These are phyloP conservation scores for Sporisorium reilianum DNA, from an alignment of 1,284 basidiomycete genomes.

Conservation along the genomic window DNA sequence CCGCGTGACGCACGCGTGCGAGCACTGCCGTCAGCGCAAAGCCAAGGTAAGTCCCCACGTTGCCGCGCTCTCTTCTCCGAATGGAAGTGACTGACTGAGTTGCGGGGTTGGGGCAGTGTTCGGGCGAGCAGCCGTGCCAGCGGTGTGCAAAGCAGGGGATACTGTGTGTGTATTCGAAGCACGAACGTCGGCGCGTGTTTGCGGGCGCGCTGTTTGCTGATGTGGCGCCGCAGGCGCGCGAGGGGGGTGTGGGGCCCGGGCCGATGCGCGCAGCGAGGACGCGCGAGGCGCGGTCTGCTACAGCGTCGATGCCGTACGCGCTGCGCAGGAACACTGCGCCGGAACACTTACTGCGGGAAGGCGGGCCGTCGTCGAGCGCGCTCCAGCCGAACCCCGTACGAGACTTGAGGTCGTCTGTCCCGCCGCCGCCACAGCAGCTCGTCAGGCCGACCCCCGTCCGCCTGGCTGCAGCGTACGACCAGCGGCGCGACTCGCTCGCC, in stretches of 20 bases:
- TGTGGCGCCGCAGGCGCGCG: neutral
- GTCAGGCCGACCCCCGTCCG: too few species aligned
- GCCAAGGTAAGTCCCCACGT: constrained; percentile 47
- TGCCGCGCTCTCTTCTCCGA: too few species aligned
- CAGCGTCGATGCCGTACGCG: constrained; percentile 18
- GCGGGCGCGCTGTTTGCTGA: too few species aligned
- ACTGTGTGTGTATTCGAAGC: constrained; percentile 31
- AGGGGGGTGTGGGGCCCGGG: constrained; percentile 15
- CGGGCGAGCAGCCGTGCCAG: constrained; percentile 39
- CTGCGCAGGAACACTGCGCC: constrained; percentile 15
- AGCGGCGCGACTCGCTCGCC: too few species aligned
- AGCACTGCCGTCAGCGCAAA: constrained; percentile 41
- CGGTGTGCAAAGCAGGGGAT: constrained; percentile 38
- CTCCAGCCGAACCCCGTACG: too few species aligned
- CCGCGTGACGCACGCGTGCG: constrained; percentile 44
- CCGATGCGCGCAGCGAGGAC: constrained; percentile 13
- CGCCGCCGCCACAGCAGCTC: too few species aligned
- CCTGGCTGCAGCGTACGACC: too few species aligned
- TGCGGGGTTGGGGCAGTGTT: too few species aligned
- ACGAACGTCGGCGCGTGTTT: neutral
- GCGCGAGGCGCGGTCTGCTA: constrained; percentile 11
- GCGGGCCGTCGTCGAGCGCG: neutral
- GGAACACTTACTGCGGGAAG: neutral
- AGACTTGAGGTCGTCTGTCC: too few species aligned
- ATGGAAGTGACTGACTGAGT: too few species aligned